phyloP scores from a whole-genome alignment of 2,329 filamentous ascomycete genomes.

The Elsinoe necatrix region DNA sequence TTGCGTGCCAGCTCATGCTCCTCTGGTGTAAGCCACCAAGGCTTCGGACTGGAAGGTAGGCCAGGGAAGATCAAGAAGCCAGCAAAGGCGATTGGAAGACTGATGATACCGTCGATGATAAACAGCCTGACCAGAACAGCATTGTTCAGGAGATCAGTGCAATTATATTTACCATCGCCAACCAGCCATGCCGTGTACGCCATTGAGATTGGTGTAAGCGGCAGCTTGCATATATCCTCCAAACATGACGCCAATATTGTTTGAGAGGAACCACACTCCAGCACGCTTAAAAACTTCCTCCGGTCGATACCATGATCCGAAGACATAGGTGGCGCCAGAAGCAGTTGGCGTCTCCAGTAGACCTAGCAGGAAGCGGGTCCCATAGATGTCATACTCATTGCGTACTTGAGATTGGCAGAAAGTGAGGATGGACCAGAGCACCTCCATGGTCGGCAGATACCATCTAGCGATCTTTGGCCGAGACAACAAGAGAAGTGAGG shows the following conservation, averaged over 20 bases:
- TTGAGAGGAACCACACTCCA: slow-evolving; percentile 53
- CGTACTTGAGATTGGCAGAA: slow-evolving; percentile 34
- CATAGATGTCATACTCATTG: slow-evolving; percentile 33
- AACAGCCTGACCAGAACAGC: slow-evolving; percentile 30
- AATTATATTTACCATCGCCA: slow-evolving; percentile 42
- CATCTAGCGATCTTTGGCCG: slow-evolving; percentile 25
- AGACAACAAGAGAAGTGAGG: slow-evolving; percentile 32
- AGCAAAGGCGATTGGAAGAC: slow-evolving; percentile 46
- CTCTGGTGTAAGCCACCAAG: slow-evolving; percentile 15
- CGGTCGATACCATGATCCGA: slow-evolving; percentile 54
- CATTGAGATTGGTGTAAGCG: slow-evolving; percentile 38
- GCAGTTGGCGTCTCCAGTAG: slow-evolving; percentile 37
- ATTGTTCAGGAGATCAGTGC: no score
- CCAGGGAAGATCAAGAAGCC: slow-evolving; percentile 49
- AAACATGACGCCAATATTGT: slow-evolving; percentile 53
- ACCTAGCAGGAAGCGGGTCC: slow-evolving; percentile 36
- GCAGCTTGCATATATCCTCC: slow-evolving; percentile 55
- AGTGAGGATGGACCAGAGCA: slow-evolving; percentile 35
- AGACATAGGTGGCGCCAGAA: slow-evolving; percentile 8
- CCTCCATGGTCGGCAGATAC: slow-evolving; percentile 34
- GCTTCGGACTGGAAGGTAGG: slow-evolving; percentile 31
- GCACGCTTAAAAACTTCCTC: slow-evolving; percentile 54
- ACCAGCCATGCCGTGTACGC: slow-evolving; percentile 42
- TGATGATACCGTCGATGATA: slow-evolving; percentile 50
- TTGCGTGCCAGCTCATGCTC: slow-evolving; percentile 14